Conservation (phyloP, 108 stramenopile species). For the Tribonema minus region DNA sequence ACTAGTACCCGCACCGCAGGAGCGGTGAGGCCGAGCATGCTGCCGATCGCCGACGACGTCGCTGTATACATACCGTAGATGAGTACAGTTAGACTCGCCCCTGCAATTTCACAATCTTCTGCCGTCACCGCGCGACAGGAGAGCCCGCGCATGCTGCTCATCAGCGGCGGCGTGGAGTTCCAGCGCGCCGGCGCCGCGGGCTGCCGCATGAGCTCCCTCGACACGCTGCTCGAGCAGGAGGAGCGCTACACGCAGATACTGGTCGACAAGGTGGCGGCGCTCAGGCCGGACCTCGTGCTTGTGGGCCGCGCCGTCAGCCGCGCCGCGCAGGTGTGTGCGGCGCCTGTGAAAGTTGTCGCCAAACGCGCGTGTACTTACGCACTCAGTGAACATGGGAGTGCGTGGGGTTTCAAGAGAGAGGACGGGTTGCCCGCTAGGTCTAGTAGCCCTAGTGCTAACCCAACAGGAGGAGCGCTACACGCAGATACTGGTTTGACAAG, state of each 20-base stretch:
- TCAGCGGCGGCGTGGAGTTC: constrained; percentile 86
- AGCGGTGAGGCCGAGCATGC: too few relatives aligned
- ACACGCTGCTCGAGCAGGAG: constrained; percentile 86
- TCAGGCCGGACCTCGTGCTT: constrained; percentile 78
- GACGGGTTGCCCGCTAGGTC: too few relatives aligned
- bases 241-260: constrained; percentile 84
- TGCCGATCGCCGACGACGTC: too few relatives aligned
- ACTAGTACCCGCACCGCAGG: too few relatives aligned
- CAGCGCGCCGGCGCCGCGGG: constrained; percentile 77
- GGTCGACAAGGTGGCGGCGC: constrained; percentile 78
- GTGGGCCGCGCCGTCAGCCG: constrained; percentile 76
- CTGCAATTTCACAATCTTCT: constrained; percentile 24
- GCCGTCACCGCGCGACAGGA: neutral
- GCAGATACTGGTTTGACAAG: constrained; percentile 73
- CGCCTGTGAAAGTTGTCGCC: too few relatives aligned
- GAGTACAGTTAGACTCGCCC: too few relatives aligned
- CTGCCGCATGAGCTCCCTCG: constrained; percentile 73
- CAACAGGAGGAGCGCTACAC: constrained; percentile 89
- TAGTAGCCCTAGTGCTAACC: too few relatives aligned
- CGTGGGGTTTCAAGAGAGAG: too few relatives aligned
- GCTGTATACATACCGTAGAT: too few relatives aligned
- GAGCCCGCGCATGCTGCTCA: constrained; percentile 77
- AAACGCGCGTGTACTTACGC: too few relatives aligned
- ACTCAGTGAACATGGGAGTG: too few relatives aligned
- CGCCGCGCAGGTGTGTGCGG: constrained; percentile 78